phyloP scores from a whole-genome alignment of 2,329 filamentous ascomycete genomes.

The Hypoxylon sp. region DNA sequence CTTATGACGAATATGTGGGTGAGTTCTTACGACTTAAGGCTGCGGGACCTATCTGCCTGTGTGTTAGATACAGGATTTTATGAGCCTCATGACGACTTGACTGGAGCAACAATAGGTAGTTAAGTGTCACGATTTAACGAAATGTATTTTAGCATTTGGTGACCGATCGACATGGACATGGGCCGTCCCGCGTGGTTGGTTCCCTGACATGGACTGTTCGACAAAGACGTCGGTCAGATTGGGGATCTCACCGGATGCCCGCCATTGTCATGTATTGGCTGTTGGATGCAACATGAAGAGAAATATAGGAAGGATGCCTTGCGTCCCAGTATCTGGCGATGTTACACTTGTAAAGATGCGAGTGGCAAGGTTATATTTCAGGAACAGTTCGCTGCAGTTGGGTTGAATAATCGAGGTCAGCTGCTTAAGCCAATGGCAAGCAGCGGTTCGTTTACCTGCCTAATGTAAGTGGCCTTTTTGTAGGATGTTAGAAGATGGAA shows the following conservation, averaged over 20 bases:
- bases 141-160: conserved; percentile 14
- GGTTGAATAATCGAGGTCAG: conserved; percentile 5
- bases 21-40: not conserved
- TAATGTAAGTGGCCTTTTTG: conserved; percentile 10
- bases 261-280: conserved; percentile 6
- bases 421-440: conserved; percentile 5
- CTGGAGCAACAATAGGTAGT: too few relatives aligned
- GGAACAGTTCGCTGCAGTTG: conserved; percentile 1
- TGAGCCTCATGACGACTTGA: conserved; percentile 15
- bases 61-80: conserved; percentile 1
- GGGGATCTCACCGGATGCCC: conserved; percentile 10
- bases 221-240: conserved; percentile 15
- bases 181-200: conserved; percentile 23
- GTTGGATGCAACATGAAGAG: conserved; percentile 2
- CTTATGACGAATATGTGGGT: not conserved
- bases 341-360: conserved; percentile 11
- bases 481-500: conserved; percentile 25
- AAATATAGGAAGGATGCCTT: conserved; percentile 13
- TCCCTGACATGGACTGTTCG: conserved; percentile 15
- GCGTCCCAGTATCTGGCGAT: not conserved
- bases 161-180: conserved; percentile 30
- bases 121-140: conserved; percentile 4
- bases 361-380: conserved; percentile 18
- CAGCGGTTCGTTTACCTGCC: not conserved
- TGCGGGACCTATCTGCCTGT: too few relatives aligned